Evolutionary conservation across 331 rosid genomes (phyloP), one percentile per base, ranked within the genome.

Genomic region (Pyrus hybrid): DNA sequence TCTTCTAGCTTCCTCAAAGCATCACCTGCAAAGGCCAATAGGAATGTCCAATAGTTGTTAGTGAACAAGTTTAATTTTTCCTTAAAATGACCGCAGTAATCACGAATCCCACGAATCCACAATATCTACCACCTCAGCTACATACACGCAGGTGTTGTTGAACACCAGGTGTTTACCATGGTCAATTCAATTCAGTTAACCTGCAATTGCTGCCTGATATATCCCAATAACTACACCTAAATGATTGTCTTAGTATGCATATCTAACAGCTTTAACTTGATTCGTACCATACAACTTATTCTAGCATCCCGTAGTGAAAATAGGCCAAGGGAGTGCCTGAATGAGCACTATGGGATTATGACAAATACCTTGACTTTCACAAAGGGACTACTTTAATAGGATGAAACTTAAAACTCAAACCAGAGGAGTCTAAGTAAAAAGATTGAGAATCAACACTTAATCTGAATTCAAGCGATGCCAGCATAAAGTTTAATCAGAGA

Each of bases 1-100:
- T 90, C 97, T 82, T 92, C 97, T 75, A 95, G 97, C 80, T 92
- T 92, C 87, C 80, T 89, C 81, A 92, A 84, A 70, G 97, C 98
- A 76, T 89, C 97, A 56, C 97, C 99, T 95, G 83, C 70, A 76
- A 76, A 74, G 75, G 74, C 71, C 79, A 53, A 72, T 37, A 79
- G 69, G 26, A 20, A 37, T 37, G 13, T 33, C 8, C 11, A 76
- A 71, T 14, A 2, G 12, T 53, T 18, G 76, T 58, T 32, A 77
- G 41, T 21, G 23, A 66, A 17, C 41, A 22, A 63, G 68, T 29
- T 63, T 29, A 28, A 63, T 29, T 63, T 4, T 57, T 22, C 16
- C 29, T 57, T 22, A 57, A 9, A 22, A 57, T 21, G 57, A 51
- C 57, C 20, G 3, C 26, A 23, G 28, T 22, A 57, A 23, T 57